Base-by-base conservation (phyloP, 2,329 filamentous ascomycete genomes). In the Neoarthrinium moseri region DNA sequence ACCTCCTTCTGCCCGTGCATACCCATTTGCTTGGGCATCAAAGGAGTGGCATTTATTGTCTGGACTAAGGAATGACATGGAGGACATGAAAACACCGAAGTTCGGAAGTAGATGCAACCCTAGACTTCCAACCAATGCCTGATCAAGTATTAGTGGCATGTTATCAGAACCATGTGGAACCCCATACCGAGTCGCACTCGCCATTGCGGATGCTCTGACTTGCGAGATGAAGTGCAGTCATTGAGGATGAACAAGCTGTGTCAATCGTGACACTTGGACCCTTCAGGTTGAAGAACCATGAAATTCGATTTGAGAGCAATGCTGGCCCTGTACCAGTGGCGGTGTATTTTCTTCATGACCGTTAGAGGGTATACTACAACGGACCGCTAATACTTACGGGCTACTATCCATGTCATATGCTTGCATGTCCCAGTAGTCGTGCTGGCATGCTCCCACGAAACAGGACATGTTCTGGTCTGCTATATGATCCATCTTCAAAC, bases 221-320 rank as follows among this genome's bases (percentile, higher is more conserved):
- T 2, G 75, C 79, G 26, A 77, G 60, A 52, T 83, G 74, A 4
- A 83, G 66, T 0, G 75, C 73, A 4, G 80, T 72, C 17, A 83
- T 64, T 39, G 74, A 77, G 10, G 72, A 73, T 20, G 77, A 81
- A 58, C 80, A 84, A 17, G 77, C 80, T 1, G 80, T 83, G 43
- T 83, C 79, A 12, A 83, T 61, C 0, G 77, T 81, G 59, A 81
- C 69, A 52, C 75, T 79, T 2, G 78, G 75, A 0, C 80, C 79
- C 11, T 69, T 67, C 13, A 82, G 62, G 51, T 82, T 72, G 57
- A 78, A 80, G 47, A 68, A 73, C 55, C 81, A 76, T 0, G 77
- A 80, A 11, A 82, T 68, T 1, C 78, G 69, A 54, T 81, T 82
- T 3, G 77, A 69, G 60, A 80, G 67, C 44, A 80, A 75, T 47